Conservation (phyloP, 2,329 filamentous ascomycete genomes). For the Colletotrichum destructivum region DNA sequence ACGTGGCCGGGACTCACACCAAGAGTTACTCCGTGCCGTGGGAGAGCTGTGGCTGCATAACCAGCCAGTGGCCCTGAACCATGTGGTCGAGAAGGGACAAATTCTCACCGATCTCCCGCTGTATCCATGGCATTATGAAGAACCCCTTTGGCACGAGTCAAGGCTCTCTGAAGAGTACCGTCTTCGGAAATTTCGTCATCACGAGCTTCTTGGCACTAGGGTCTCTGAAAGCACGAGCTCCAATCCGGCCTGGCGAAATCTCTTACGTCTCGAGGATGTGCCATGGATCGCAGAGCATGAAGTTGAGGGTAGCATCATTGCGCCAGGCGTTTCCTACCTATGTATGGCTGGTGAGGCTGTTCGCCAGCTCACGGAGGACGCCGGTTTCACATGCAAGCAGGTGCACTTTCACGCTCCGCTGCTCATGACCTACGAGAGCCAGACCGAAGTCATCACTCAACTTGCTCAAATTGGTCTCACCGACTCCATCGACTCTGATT, state of each 20-base stretch:
- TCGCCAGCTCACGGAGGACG: conserved; percentile 13
- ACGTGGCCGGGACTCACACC: conserved; percentile 24
- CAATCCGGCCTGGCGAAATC: conserved; percentile 19
- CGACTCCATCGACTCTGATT: conserved; percentile 20
- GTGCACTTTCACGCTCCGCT: conserved; percentile 20
- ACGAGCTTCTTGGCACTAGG: conserved; percentile 28
- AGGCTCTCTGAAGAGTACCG: conserved; percentile 21
- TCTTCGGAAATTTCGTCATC: conserved; percentile 13
- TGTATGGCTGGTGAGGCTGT: conserved; percentile 30
- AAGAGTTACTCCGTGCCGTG: conserved; percentile 28
- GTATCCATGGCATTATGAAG: conserved; percentile 29
- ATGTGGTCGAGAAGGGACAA: conserved; percentile 4
- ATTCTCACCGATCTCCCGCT: conserved; percentile 19
- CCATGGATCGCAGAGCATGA: conserved; percentile 23
- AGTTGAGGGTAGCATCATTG: conserved; percentile 2
- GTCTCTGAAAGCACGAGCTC: neutral
- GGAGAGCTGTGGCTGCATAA: conserved; percentile 38
- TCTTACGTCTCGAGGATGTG: conserved; percentile 26
- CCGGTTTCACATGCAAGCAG: conserved; percentile 26
- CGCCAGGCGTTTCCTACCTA: conserved; percentile 13
- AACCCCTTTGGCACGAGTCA: conserved; percentile 18
- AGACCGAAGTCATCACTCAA: conserved; percentile 30
- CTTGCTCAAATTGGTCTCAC: conserved; percentile 3
- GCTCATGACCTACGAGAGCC: conserved; percentile 20
- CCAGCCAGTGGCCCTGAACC: conserved; percentile 26